Evolutionary conservation across 2,329 filamentous ascomycete genomes (phyloP), one percentile per base, ranked within the genome.

Genomic region (Colletotrichum neosansevieriae): DNA sequence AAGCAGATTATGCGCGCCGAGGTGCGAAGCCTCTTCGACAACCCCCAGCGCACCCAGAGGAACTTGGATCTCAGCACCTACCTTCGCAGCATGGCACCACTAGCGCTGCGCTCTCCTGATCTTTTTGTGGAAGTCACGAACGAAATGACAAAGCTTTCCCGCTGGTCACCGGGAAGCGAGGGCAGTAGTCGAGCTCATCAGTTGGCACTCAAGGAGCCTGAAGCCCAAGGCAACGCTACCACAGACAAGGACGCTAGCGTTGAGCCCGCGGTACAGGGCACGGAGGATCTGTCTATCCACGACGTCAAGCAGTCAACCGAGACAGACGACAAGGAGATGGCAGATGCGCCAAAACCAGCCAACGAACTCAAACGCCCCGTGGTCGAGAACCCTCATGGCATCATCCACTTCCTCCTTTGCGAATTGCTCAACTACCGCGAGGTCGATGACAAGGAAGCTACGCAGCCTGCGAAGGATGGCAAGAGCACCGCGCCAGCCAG

Each of bases 351-450:
- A 3, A 97, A 95, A 78, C 72, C 84, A 3, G 73, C 81, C 0
- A 77, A 81, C 40, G 94, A 98, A 69, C 80, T 89, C 45, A 98
- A 97, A 79, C 85, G 92, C 9, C 95, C 96, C 1, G 86, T 94
- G 12, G 90, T 98, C 6, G 94, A 98, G 78, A 94, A 96, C 70
- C 94, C 95, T 0, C 96, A 98, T 78, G 96, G 96, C 4, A 94
- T 99, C 3, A 91, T 99, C 66, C 94, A 98, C 75, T 99, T 97
- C 79, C 85, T 99, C 21, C 89, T 99, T 4, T 97, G 93, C 67
- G 96, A 99, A 78, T 84, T 99, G 51, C 85, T 98, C 63, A 94
- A 93, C 58, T 98, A 97, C 80, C 92, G 92, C 74, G 94, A 97
- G 76, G 94, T 97, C 5, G 93, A 97, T 42, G 95, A 98, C 75